These are phyloP conservation scores for Barbarea vulgaris DNA, from an alignment of 345 rosid genomes.

Conservation along the genomic window DNA sequence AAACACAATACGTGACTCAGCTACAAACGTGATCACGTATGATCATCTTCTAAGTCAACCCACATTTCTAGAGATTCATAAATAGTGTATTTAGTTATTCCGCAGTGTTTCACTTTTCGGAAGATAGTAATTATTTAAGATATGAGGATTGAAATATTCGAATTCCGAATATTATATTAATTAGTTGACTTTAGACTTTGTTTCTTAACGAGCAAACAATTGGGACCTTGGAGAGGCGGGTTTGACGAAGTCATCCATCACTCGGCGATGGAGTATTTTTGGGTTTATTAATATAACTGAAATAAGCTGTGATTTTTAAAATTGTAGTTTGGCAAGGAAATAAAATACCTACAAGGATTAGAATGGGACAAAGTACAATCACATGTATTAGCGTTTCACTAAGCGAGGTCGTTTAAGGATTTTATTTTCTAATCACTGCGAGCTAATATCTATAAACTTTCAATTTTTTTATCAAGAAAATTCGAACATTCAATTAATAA, in stretches of 20 bases:
- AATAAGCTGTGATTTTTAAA: neutral
- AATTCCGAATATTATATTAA: constrained; percentile 9
- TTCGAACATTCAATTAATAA: too few relatives aligned
- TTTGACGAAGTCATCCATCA: constrained; percentile 32
- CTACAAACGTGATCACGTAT: constrained; percentile 18
- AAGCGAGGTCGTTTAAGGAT: neutral
- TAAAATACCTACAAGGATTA: neutral
- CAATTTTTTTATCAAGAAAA: neutral
- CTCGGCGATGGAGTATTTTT: constrained; percentile 2
- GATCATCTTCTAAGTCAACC: constrained; percentile 17
- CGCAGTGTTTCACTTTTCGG: neutral
- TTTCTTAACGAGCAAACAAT: constrained; percentile 28
- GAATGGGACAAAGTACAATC: neutral
- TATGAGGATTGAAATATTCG: neutral
- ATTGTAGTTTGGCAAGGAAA: neutral
- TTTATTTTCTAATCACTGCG: neutral
- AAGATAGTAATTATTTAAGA: neutral
- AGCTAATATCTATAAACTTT: neutral
- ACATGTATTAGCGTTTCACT: neutral
- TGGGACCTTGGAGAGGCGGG: neutral
- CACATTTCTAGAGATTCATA: neutral
- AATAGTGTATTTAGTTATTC: neutral
- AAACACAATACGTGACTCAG: constrained; percentile 4
- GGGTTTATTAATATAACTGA: neutral
- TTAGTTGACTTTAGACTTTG: constrained; percentile 16